Base-by-base conservation (phyloP, 1,284 basidiomycete species). In the Moesziomyces sp. region DNA sequence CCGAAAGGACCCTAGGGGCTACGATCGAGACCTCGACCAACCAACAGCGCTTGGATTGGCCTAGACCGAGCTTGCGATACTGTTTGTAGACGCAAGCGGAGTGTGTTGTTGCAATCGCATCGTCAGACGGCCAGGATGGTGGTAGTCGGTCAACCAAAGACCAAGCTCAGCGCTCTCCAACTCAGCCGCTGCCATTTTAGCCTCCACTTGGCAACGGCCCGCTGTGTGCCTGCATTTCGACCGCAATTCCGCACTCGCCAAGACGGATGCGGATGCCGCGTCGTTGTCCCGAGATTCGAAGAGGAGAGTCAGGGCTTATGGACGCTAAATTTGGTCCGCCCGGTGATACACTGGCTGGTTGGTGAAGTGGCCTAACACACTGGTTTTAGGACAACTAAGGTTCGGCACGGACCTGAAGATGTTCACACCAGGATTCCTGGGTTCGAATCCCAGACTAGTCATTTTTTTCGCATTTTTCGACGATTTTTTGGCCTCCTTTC, bases 361-460 rank as follows among this genome's bases (percentile, higher is more conserved):
- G 70, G 70, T 67, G 70, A 63, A 73, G 70, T 67, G 70, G 70
- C 58, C 59, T 73, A 73, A 67, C 70, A 67, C 70, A 67, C 70
- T 73, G 59, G 70, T 62, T 73, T 73, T 73, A 73, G 70, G 70
- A 49, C 13, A 7, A 55, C 46, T 44, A 52, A 48, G n/a, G 26
- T 45, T 21, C 19, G 24, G 18, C 28, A 26, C 48, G 21, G 46
- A 21, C 16, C 16, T 16, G 23, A 13, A 43, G 14, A 35, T 40
- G 8, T 26, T 18, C 18, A 43, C 69, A 62, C 70, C 59, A 73
- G 70, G 58, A 73, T 64, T 73, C 70, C 70, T 73, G 70, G 70
- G 70, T 73, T 73, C 70, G 70, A 73, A 67, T 64, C 70, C 70
- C 70, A 73, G 70, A 73, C 64, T 67, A 67, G 70, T 73, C 70